These are phyloP conservation scores for Teratosphaeria pseudoeucalypti DNA, from an alignment of 2,329 filamentous ascomycete species.

Conservation along the genomic window DNA sequence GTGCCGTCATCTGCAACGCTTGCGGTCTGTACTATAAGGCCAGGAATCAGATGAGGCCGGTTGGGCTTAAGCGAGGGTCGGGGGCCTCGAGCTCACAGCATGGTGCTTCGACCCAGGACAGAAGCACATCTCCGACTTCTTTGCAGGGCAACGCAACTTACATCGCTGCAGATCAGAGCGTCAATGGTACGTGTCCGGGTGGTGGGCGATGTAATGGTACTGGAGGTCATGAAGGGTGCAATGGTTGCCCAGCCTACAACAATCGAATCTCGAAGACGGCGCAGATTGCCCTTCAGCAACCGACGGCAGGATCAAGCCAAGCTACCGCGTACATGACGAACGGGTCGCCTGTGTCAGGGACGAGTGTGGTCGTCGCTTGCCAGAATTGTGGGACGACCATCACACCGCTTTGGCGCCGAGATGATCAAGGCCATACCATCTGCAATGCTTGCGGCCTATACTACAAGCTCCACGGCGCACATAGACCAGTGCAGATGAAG, in stretches of 20 bases:
- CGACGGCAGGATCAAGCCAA: conserved; percentile 4
- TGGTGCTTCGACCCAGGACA: conserved; percentile 29
- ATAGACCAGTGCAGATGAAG: conserved; percentile 96
- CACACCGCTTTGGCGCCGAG: conserved; percentile 88
- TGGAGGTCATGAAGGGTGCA: conserved; percentile 86
- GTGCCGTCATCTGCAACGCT: conserved; percentile 93
- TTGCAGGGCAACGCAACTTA: conserved; percentile 49
- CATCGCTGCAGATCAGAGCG: conserved; percentile 63
- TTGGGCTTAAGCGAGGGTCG: conserved; percentile 71
- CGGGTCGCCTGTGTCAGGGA: conserved; percentile 17
- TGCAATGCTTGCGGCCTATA: conserved; percentile 98
- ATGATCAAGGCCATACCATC: conserved; percentile 90
- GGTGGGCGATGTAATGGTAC: conserved; percentile 94
- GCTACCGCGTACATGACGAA: conserved; percentile 7
- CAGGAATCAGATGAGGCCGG: conserved; percentile 80
- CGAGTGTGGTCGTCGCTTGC: conserved; percentile 70
- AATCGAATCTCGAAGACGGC: conserved; percentile 86
- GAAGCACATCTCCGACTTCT: conserved; percentile 30
- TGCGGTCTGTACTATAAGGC: conserved; percentile 93
- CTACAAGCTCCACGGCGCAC: conserved; percentile 88
- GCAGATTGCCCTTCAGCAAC: conserved; percentile 50
- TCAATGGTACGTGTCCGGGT: conserved; percentile 84
- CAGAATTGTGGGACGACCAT: conserved; percentile 97
- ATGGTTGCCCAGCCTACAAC: conserved; percentile 94
- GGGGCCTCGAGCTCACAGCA: conserved; percentile 29